Conservation (phyloP, 495 filamentous ascomycete species). For the Neurospora sublineolata region DNA sequence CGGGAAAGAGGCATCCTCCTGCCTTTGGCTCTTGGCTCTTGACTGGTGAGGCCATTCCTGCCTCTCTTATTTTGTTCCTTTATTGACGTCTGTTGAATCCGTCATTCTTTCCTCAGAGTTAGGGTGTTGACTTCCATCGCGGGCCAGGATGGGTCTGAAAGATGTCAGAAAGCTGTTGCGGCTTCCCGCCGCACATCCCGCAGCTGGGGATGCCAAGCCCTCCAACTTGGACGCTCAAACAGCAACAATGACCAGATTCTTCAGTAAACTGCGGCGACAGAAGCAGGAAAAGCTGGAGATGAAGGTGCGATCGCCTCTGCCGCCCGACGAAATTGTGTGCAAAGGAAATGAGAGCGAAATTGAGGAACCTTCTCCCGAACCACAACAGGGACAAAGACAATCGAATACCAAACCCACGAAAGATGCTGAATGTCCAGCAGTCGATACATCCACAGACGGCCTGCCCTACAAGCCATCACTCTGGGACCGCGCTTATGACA, state of each 20-base stretch:
- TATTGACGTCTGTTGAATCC: background rate
- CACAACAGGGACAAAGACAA: background rate
- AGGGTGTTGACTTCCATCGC: background rate
- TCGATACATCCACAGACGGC: background rate
- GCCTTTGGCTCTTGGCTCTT: background rate
- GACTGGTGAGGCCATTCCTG: background rate
- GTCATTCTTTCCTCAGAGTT: background rate
- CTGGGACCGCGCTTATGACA: conserved; percentile 15
- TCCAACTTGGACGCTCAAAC: background rate
- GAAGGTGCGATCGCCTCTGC: background rate
- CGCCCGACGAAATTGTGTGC: background rate
- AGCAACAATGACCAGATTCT: background rate
- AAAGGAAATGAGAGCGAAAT: background rate
- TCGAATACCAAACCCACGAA: background rate
- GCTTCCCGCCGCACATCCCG: background rate
- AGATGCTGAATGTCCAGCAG: background rate
- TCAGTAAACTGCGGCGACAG: background rate
- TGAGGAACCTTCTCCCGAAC: background rate
- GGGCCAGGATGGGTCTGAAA: background rate
- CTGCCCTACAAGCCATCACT: background rate
- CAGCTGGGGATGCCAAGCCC: background rate
- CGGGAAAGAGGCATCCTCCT: background rate
- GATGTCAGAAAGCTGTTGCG: background rate
- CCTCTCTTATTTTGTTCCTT: background rate
- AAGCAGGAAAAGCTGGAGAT: background rate